Conservation (phyloP, 2,329 filamentous ascomycete genomes). For the Pseudogymnoascus verrucosus region DNA sequence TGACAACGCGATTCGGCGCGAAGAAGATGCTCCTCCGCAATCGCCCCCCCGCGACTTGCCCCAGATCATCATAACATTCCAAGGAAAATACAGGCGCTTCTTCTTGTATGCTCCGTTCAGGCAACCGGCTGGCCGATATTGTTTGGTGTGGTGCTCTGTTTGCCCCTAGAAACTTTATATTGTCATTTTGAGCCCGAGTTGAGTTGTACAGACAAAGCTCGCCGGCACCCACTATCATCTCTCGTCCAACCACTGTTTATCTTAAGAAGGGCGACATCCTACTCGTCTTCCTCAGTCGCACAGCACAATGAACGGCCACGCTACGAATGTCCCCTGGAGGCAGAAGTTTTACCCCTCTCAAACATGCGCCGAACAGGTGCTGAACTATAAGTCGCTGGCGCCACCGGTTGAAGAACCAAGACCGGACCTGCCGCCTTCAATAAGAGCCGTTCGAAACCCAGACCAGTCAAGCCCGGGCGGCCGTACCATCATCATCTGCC, state of each 20-base stretch:
- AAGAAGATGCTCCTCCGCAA: background rate
- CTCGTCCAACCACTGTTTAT: background rate
- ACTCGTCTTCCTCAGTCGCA: background rate
- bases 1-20: background rate
- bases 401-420: conserved; percentile 11
- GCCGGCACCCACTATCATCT: background rate
- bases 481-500: conserved; percentile 31
- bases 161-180: background rate
- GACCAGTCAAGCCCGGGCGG: background rate
- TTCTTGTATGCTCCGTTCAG: background rate
- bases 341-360: conserved; percentile 16
- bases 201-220: background rate
- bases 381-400: conserved; percentile 8
- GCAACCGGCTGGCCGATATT: background rate
- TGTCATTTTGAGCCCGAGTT: background rate
- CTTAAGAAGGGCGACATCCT: background rate
- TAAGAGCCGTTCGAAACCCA: conserved; percentile 17
- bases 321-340: conserved; percentile 12
- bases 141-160: background rate
- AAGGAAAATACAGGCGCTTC: background rate
- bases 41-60: background rate
- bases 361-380: conserved; percentile 11
- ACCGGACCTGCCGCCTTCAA: conserved; percentile 12
- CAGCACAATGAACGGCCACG: conserved; percentile 10
- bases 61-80: background rate